Evolutionary conservation across 306 rosid genomes (phyloP).

Genomic region (Morella rubra): DNA sequence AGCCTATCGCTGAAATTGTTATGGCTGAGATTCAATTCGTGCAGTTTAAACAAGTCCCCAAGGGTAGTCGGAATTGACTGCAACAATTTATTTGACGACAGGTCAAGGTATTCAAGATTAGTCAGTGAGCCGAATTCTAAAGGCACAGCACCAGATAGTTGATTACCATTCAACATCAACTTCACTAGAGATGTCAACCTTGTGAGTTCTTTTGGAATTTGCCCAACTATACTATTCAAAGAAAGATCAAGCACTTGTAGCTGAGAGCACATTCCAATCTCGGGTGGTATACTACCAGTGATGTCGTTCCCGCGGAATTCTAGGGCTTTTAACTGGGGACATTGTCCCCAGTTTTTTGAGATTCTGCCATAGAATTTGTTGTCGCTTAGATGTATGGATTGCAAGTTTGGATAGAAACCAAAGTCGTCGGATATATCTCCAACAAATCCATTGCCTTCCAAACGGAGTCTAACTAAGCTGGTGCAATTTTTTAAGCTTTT

Average conservation of each 20-base stretch:
- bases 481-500: conserved; percentile 24
- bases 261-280: background rate
- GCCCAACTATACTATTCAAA: conserved; percentile 30
- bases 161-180: background rate
- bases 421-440: conserved; percentile 43
- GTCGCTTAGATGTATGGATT: conserved; percentile 22
- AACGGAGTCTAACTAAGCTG: conserved; percentile 22
- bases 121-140: background rate
- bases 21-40: background rate
- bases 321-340: background rate
- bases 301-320: background rate
- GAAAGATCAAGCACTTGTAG: conserved; percentile 30
- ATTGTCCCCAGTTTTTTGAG: background rate
- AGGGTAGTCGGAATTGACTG: background rate
- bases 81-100: background rate
- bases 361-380: background rate
- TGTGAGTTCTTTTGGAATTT: conserved; percentile 37
- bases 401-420: conserved; percentile 36
- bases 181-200: background rate
- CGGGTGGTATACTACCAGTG: background rate
- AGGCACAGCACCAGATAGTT: background rate
- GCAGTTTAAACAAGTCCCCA: background rate
- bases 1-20: background rate
- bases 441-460: conserved; percentile 25
- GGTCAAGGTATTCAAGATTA: background rate